A percentile compares a stretch with the other conserved stretches of the same genome.
phyloP scores from a whole-genome alignment of 2,329 filamentous ascomycete genomes.

The Torrubiella hemipterigena region DNA sequence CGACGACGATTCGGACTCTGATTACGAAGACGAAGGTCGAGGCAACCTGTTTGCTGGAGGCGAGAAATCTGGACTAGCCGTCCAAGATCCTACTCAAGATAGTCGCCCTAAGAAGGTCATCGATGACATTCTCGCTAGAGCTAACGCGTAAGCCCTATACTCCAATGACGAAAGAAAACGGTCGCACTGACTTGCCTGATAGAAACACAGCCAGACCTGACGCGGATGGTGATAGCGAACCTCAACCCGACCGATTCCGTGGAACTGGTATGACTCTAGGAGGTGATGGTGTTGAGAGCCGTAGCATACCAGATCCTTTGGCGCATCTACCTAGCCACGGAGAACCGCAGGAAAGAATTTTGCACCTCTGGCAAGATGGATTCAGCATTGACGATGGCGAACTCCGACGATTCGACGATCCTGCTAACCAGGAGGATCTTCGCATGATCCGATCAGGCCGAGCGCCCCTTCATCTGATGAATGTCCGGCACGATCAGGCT shows the following conservation, averaged over 20 bases:
- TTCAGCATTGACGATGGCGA: slow-evolving; percentile 78
- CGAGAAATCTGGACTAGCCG: slow-evolving; percentile 66
- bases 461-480: slow-evolving; percentile 67
- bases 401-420: slow-evolving; percentile 68
- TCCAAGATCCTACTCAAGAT: slow-evolving; percentile 47
- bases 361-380: slow-evolving; percentile 75
- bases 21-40: slow-evolving; percentile 44
- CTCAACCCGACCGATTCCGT: slow-evolving; percentile 45
- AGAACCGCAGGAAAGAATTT: slow-evolving; percentile 50
- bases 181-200: slow-evolving; percentile 8
- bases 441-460: slow-evolving; percentile 66
- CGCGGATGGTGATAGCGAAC: slow-evolving; percentile 29
- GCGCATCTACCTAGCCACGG: slow-evolving; percentile 17
- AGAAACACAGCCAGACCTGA: slow-evolving; percentile 52
- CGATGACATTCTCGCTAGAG: slow-evolving; percentile 52
- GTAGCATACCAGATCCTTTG: slow-evolving; percentile 50
- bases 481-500: slow-evolving; percentile 61
- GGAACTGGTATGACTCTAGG: slow-evolving; percentile 67
- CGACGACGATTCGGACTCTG: slow-evolving; percentile 41
- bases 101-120: slow-evolving; percentile 43
- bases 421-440: slow-evolving; percentile 58
- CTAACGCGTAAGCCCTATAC: slow-evolving; percentile 37
- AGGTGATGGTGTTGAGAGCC: slow-evolving; percentile 62
- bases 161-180: neutral
- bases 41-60: slow-evolving; percentile 71